Evolutionary conservation across 805 yeast species (phyloP), one percentile per base, ranked within the genome.

Genomic region (Wickerhamomyces canadensis): DNA sequence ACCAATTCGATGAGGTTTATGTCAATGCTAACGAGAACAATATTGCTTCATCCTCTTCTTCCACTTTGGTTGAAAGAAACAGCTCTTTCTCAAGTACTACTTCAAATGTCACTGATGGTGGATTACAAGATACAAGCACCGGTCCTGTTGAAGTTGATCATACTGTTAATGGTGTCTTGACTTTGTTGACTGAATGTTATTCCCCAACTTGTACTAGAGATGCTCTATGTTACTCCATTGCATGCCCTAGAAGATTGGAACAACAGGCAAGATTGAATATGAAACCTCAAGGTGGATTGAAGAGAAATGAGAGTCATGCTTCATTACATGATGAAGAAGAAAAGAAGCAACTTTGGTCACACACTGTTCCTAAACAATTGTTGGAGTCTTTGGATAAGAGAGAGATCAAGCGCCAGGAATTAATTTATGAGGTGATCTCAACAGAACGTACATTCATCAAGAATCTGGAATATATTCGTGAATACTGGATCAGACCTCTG

Each of bases 361-460:
- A 84, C 51, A 83, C 95, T 3, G 98, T 93, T 10, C 81, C 96
- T 3, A 75, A 79, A 51, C 80, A 78, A 31, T 64, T 88, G 6
- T 73, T 89, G 55, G 94, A 85, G 39, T 69, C 79, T 33, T 72
- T 91, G 40, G 86, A 85, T 40, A 89, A 86, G 49, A 74, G 67
- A 36, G 98, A 93, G 57, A 81, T 85, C 51, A 87, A 87, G 65
- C 75, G 98, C 45, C 98, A 93, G 61, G 98, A 93, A 54, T 80
- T 89, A 45, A 93, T 93, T 33, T 91, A 87, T 64, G 98, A 93
- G 62, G 82, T 89, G 23, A 84, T 87, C 35, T 84, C 84, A 46
- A 91, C 97, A 2, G 98, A 93, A 64, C 76, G 97, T 41, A 95
- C 93, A 48, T 93, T 89, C 60, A 95, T 93, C 36, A 89, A 88